phyloP scores from a whole-genome alignment of 306 rosid genomes.

The Quercus cerris region DNA sequence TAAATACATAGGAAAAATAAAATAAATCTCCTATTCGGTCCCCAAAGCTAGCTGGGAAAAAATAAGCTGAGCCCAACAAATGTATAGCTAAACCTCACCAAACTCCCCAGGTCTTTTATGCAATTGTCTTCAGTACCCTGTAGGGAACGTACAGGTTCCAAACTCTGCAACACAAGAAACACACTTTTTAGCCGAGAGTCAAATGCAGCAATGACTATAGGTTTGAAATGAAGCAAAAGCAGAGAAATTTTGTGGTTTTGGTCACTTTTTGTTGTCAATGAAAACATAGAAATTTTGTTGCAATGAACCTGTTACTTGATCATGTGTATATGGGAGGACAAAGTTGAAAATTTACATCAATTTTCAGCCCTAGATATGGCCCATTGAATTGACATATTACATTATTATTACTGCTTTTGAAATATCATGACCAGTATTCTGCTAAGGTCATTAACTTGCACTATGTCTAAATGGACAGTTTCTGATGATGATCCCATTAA shows the following conservation, averaged over 20 bases:
- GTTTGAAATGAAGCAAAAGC: neutral
- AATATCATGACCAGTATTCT: too few species aligned
- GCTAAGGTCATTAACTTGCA: too few species aligned
- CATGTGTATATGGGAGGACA: too few species aligned
- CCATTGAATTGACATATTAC: too few species aligned
- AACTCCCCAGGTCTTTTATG: neutral
- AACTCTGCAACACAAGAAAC: slow-evolving; percentile 37
- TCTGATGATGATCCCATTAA: too few species aligned
- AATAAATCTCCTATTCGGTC: neutral
- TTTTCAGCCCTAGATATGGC: too few species aligned
- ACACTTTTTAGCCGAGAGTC: neutral
- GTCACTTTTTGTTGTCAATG: neutral
- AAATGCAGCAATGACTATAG: neutral
- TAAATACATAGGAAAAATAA: neutral
- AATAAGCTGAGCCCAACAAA: neutral
- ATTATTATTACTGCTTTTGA: too few species aligned
- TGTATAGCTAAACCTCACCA: neutral
- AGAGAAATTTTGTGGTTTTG: neutral
- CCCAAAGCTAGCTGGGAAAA: neutral
- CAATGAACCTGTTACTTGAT: too few species aligned
- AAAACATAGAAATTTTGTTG: neutral
- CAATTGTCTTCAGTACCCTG: slow-evolving; percentile 31
- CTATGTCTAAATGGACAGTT: too few species aligned
- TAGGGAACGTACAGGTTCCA: slow-evolving; percentile 61
- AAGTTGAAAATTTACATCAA: too few species aligned